Evolutionary conservation across 1,139 yeast genomes (phyloP), one percentile per base, ranked within the genome.

Genomic region (Debaryomyces singareniensis): DNA sequence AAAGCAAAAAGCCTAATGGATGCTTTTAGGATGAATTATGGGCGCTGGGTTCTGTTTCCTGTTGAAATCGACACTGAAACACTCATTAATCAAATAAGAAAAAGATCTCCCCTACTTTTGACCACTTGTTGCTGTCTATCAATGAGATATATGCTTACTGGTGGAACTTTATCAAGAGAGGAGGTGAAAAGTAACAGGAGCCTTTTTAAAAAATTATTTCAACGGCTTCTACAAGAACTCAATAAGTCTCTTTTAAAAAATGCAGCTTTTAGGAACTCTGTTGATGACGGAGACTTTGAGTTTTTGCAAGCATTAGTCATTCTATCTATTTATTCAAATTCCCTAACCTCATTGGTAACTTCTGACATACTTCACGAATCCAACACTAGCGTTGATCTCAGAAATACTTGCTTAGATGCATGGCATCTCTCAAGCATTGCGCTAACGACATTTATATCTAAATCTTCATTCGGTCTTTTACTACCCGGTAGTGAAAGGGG

Each of bases 11-110:
- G 62, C 20, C 51, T 82, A 24, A 53, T 83, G 40, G 64, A 66
- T 31, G 72, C 71, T 32, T 83, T 83, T 47, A 58, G 83, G 29
- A 70, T 76, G 34, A 69, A 81, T 44, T 82, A 78, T 45, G 86
- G 87, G 6, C 61, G 84, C 24, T 83, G 94, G 94, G 78, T 81
- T 3, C 77, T 84, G 35, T 75, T 83, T 32, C 87, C 91, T 0
- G 68, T 71, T 26, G 59, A 59, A 15, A 50, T 72, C 23, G 55
- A 76, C 2, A 68, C 80, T 0, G 68, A 58, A 13, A 62, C 56
- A 15, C 54, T 83, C 23, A 59, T 82, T 6, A 69, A 62, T n/a
- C 53, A 71, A 23, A 63, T 81, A 26, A 55, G 79, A 24, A 40
- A 44, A 16, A 63, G 70, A 24, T 77, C 85, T 13, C 75, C 91